Percentiles rank a stretch among this genome's conserved stretches.
Evolutionary conservation across 2,329 filamentous ascomycete genomes (phyloP).

Genomic region (Stemphylium beticola): DNA sequence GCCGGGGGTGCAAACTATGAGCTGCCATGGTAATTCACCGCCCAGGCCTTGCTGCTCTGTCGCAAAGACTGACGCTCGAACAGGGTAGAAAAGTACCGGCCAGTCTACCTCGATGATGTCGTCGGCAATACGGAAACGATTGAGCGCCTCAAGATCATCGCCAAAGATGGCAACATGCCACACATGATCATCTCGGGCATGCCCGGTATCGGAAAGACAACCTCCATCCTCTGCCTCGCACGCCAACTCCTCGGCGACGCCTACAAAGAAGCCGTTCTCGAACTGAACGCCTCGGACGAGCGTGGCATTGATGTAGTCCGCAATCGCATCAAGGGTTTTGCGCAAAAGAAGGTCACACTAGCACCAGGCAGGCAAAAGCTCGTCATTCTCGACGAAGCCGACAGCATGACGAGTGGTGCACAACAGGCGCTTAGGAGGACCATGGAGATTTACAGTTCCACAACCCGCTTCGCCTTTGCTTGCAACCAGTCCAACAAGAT

Average conservation of each 20-base stretch:
- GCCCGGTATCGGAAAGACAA: constrained; percentile 99
- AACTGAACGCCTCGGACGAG: constrained; percentile 96
- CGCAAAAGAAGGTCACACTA: constrained; percentile 97
- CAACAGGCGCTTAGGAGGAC: constrained; percentile 94
- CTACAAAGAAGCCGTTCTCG: constrained; percentile 96
- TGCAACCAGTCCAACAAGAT: constrained; percentile 99
- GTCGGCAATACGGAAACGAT: constrained; percentile 98
- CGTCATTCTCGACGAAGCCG: constrained; percentile 96
- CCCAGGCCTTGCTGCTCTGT: neutral
- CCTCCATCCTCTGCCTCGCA: constrained; percentile 90
- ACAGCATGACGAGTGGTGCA: constrained; percentile 93
- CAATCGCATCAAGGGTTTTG: constrained; percentile 97
- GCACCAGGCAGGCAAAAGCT: constrained; percentile 91
- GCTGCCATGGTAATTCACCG: constrained; percentile 71
- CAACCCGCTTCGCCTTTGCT: constrained; percentile 95
- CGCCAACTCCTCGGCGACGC: constrained; percentile 88
- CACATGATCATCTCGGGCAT: constrained; percentile 99
- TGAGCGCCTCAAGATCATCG: constrained; percentile 96
- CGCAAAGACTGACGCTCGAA: constrained; percentile 16
- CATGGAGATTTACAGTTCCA: constrained; percentile 98
- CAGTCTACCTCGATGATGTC: constrained; percentile 92
- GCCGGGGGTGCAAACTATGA: constrained; percentile 65
- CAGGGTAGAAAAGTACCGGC: constrained; percentile 98
- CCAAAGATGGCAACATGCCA: constrained; percentile 98
- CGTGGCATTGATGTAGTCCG: constrained; percentile 97